Evolutionary conservation across 73 alveolate species (phyloP).

Genomic region (Tetrahymena borealis): DNA sequence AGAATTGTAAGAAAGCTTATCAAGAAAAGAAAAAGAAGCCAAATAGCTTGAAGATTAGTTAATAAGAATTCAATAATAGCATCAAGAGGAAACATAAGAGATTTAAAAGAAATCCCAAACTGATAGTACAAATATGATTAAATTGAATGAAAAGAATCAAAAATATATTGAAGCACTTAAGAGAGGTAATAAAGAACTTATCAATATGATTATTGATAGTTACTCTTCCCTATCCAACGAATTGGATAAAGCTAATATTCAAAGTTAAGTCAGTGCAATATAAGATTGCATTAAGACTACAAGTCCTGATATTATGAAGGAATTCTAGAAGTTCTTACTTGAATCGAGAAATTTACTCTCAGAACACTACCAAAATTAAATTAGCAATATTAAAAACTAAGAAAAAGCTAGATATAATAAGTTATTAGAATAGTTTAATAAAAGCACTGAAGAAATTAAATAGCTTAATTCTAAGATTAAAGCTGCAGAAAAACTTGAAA

Average conservation of each 20-base stretch:
- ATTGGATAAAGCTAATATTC: not conserved
- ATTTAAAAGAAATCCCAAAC: not conserved
- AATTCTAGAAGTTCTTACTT: not conserved
- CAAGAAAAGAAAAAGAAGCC: not conserved
- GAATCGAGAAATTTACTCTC: not conserved
- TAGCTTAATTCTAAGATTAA: not conserved
- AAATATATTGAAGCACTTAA: not conserved
- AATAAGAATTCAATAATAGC: not conserved
- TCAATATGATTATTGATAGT: not conserved
- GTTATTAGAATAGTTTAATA: not conserved
- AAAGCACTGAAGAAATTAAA: not conserved
- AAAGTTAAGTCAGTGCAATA: not conserved
- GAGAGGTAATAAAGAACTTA: not conserved
- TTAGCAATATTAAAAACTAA: not conserved
- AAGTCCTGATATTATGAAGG: not conserved
- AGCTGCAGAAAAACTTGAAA: not conserved
- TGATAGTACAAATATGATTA: not conserved
- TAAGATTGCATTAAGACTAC: not conserved
- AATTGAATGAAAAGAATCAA: not conserved
- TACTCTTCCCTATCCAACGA: not conserved
- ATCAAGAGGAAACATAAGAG: not conserved
- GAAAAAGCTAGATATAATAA: not conserved
- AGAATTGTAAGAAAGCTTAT: not conserved
- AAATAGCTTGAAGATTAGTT: not conserved
- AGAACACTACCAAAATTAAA: not conserved